phyloP scores from a whole-genome alignment of 768 basidiomycete species.

The Dendrothele bispora region DNA sequence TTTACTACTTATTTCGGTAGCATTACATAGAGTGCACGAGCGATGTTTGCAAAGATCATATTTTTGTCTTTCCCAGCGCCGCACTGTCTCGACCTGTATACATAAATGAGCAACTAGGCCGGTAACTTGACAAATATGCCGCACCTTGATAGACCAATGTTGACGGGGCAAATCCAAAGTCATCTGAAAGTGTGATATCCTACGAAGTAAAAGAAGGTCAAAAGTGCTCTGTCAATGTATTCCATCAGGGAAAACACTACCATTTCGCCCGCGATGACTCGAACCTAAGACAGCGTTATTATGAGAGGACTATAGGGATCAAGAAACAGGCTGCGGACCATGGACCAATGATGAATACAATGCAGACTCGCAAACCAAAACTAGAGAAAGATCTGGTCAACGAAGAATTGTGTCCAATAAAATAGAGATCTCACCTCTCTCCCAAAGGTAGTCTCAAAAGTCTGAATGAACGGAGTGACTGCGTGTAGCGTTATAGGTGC shows the following conservation, averaged over 20 bases:
- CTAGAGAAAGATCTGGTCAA: constrained; percentile 37
- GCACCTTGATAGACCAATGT: constrained; percentile 75
- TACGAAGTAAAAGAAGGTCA: constrained; percentile 28
- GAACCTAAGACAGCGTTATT: too few species aligned
- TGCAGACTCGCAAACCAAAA: constrained; percentile 87
- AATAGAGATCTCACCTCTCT: constrained; percentile 64
- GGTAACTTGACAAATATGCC: too few species aligned
- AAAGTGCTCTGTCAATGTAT: too few species aligned
- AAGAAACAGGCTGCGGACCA: constrained; percentile 50
- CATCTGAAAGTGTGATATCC: constrained; percentile 67
- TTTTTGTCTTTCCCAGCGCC: too few species aligned
- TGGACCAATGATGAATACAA: constrained; percentile 90
- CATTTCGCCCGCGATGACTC: constrained; percentile 81
- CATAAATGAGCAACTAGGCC: too few species aligned
- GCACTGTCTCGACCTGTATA: too few species aligned
- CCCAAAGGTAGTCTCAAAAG: constrained; percentile 78
- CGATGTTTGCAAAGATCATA: too few species aligned
- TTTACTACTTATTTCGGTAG: too few species aligned
- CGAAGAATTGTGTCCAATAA: not conserved
- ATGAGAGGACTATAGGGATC: too few species aligned
- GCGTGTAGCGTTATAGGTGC: constrained; percentile 73
- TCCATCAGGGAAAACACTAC: too few species aligned
- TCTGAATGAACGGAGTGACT: constrained; percentile 77
- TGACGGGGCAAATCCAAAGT: constrained; percentile 87
- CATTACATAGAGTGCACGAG: too few species aligned